phyloP scores from a whole-genome alignment of 2,329 filamentous ascomycete species.

The Tolypocladium amazonense region DNA sequence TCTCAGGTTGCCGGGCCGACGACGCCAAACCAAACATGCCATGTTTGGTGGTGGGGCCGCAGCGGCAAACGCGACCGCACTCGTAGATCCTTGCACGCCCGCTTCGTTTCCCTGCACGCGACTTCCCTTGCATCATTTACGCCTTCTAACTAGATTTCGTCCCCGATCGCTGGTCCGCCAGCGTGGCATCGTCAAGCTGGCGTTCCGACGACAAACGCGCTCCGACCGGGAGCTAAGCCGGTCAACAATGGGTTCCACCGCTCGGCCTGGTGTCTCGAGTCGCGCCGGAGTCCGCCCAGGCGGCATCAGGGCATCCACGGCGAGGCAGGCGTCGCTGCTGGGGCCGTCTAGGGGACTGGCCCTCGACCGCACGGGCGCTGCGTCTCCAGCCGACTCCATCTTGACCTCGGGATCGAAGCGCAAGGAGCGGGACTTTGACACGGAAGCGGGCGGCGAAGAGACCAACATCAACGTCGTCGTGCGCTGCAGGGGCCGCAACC shows the following conservation, averaged over 20 bases:
- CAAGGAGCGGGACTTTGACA: constrained; percentile 77
- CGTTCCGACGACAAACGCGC: constrained; percentile 23
- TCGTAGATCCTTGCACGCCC: too few relatives aligned
- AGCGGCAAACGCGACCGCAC: too few relatives aligned
- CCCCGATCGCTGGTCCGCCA: background rate
- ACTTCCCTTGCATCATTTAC: background rate
- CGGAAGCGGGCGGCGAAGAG: constrained; percentile 55
- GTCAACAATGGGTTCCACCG: constrained; percentile 20
- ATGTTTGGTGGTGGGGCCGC: too few relatives aligned
- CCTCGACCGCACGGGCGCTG: constrained; percentile 28
- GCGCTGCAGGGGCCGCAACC: constrained; percentile 82
- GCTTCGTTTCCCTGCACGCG: too few relatives aligned
- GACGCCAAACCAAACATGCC: too few relatives aligned
- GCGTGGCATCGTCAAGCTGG: constrained; percentile 16
- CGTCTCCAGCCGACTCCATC: constrained; percentile 63
- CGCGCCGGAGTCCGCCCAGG: constrained; percentile 14
- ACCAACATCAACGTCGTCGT: constrained; percentile 98
- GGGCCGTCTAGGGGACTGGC: constrained; percentile 7
- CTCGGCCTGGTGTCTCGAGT: constrained; percentile 13
- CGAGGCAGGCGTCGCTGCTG: constrained; percentile 11
- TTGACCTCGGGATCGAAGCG: constrained; percentile 57
- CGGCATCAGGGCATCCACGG: constrained; percentile 10
- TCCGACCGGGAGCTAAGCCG: constrained; percentile 26
- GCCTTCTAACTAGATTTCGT: too few relatives aligned
- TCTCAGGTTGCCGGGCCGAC: too few relatives aligned